phyloP scores from a whole-genome alignment of 1,284 basidiomycete genomes.

The Exobasidium rhododendri region DNA sequence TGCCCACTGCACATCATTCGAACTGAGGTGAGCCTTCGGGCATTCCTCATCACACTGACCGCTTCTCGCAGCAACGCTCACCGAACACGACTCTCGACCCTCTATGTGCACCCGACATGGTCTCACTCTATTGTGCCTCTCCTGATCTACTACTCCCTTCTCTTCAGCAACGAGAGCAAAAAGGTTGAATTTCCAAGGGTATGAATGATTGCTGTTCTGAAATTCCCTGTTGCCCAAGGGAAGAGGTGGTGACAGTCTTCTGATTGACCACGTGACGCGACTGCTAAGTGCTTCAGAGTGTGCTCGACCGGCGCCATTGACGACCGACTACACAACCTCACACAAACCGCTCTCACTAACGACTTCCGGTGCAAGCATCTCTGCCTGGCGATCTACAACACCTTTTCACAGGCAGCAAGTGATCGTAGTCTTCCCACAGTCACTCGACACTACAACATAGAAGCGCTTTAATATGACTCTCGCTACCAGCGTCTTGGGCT shows the following conservation, averaged over 20 bases:
- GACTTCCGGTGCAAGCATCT: no score
- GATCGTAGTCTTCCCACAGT: no score
- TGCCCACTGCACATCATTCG: conserved; percentile 50
- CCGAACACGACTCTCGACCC: conserved; percentile 38
- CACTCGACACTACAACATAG: no score
- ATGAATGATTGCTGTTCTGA: not conserved
- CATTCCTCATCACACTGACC: no score
- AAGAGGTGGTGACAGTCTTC: not conserved
- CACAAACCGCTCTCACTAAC: no score
- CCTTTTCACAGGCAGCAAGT: no score
- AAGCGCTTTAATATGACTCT: conserved; percentile 13
- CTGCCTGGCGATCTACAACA: no score
- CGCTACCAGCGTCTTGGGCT: conserved; percentile 43
- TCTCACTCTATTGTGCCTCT: not conserved
- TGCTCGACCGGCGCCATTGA: no score
- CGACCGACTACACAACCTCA: no score
- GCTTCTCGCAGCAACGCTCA: no score
- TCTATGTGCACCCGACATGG: conserved; percentile 20
- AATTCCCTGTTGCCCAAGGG: not conserved
- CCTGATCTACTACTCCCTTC: not conserved
- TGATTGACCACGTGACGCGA: not conserved
- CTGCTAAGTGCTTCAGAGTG: not conserved
- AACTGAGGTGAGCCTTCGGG: no score
- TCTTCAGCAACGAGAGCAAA: no score
- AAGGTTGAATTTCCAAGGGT: not conserved